These are phyloP conservation scores for Borovskyia barvae DNA, from an alignment of 208 protist genomes.

Conservation along the genomic window DNA sequence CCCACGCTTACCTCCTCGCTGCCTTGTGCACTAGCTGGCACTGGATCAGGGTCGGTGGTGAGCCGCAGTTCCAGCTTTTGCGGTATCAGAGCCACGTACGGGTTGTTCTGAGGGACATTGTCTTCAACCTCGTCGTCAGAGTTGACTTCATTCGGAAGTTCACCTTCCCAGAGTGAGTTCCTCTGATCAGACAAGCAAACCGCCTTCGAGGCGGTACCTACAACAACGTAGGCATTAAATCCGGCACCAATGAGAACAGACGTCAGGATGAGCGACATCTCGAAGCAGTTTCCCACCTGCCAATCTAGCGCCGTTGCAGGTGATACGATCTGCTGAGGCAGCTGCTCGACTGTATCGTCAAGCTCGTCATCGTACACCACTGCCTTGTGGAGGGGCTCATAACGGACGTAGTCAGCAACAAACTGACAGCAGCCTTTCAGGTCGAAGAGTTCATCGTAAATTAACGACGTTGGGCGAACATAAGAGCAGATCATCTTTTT, in stretches of 20 bases:
- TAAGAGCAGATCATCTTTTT: slow-evolving; percentile 92
- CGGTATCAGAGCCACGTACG: slow-evolving; percentile 63
- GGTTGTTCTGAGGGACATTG: slow-evolving; percentile 29
- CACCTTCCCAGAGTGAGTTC: slow-evolving; percentile 37
- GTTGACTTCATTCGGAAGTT: slow-evolving; percentile 56
- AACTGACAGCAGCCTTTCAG: slow-evolving; percentile 57
- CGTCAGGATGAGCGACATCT: slow-evolving; percentile 72
- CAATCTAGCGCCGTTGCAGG: slow-evolving; percentile 83
- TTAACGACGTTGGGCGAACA: slow-evolving; percentile 79
- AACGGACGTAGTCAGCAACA: slow-evolving; percentile 82
- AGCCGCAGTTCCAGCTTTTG: slow-evolving; percentile 51
- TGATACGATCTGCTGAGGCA: slow-evolving; percentile 77
- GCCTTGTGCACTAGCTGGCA: slow-evolving; percentile 9
- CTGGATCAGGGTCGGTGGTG: slow-evolving; percentile 40
- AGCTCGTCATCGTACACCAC: slow-evolving; percentile 27
- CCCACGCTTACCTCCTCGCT: background rate
- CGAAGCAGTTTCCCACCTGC: slow-evolving; percentile 90
- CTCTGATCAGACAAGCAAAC: slow-evolving; percentile 84
- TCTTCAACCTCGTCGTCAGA: slow-evolving; percentile 63
- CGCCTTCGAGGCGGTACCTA: slow-evolving; percentile 74
- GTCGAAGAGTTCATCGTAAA: slow-evolving; percentile 82
- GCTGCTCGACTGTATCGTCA: slow-evolving; percentile 38
- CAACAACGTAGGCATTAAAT: slow-evolving; percentile 91
- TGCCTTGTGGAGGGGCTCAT: slow-evolving; percentile 72
- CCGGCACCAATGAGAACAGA: slow-evolving; percentile 86